Evolutionary conservation across 2,329 filamentous ascomycete genomes (phyloP).

Genomic region (Colletotrichum sp.): DNA sequence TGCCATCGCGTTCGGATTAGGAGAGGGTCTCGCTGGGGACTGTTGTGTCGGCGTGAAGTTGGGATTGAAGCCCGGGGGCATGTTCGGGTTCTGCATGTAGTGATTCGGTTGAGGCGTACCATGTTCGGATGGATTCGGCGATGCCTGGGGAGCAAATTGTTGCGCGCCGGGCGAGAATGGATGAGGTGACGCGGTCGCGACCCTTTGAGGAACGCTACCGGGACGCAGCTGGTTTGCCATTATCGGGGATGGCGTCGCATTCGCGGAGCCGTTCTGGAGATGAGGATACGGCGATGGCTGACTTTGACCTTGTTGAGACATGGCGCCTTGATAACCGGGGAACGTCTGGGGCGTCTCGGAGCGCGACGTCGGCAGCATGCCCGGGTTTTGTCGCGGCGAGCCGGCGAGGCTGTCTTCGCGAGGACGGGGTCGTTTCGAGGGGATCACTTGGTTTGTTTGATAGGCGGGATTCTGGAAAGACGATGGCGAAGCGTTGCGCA

Average conservation of each 20-base stretch:
- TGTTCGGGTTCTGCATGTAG: slow-evolving; percentile 67
- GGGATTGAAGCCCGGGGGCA: slow-evolving; percentile 63
- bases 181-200: slow-evolving; percentile 91
- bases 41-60: slow-evolving; percentile 64
- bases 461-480: slow-evolving; percentile 80
- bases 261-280: slow-evolving; percentile 80
- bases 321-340: slow-evolving; percentile 71
- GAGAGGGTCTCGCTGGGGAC: slow-evolving; percentile 60
- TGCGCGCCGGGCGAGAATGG: slow-evolving; percentile 82
- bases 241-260: slow-evolving; percentile 90
- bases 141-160: slow-evolving; percentile 75
- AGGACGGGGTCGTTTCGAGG: slow-evolving; percentile 85
- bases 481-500: slow-evolving; percentile 78
- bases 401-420: slow-evolving; percentile 84
- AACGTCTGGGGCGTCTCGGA: slow-evolving; percentile 92
- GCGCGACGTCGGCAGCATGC: slow-evolving; percentile 80
- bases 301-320: slow-evolving; percentile 65
- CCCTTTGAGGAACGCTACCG: slow-evolving; percentile 76
- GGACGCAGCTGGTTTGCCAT: slow-evolving; percentile 81
- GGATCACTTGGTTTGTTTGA: slow-evolving; percentile 85
- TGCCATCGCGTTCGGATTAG: slow-evolving; percentile 58
- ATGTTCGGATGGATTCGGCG: slow-evolving; percentile 79
- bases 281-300: slow-evolving; percentile 80
- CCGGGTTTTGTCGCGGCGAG: slow-evolving; percentile 78
- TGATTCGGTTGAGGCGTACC: slow-evolving; percentile 76